Evolutionary conservation across 805 yeast genomes (phyloP).

Genomic region (Wickerhamomyces pijperi): DNA sequence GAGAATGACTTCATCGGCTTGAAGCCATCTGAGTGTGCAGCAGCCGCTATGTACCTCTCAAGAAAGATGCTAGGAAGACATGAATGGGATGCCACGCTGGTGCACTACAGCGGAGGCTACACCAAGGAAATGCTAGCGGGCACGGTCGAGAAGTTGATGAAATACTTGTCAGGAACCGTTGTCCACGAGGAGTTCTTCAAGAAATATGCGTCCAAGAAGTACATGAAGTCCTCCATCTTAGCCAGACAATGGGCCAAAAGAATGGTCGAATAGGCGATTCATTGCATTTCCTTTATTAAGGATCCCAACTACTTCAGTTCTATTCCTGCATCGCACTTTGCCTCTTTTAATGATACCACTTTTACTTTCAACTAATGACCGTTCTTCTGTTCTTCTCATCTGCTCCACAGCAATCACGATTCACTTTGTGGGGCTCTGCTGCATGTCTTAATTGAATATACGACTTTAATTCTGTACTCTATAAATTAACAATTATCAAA

Average conservation of each 20-base stretch:
- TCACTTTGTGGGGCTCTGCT: too few species aligned
- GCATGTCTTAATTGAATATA: too few species aligned
- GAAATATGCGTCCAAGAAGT: conserved; percentile 81
- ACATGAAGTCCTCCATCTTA: conserved; percentile 71
- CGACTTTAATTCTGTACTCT: too few species aligned
- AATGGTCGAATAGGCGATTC: conserved; percentile 19
- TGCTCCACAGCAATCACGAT: too few species aligned
- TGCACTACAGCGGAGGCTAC: conserved; percentile 89
- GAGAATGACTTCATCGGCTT: conserved; percentile 66
- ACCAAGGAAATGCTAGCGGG: conserved; percentile 60
- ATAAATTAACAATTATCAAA: too few species aligned
- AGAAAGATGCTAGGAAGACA: conserved; percentile 55
- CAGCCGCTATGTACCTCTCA: conserved; percentile 79
- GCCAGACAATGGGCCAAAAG: conserved; percentile 79
- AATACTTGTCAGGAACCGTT: conserved; percentile 68
- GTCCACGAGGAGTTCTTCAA: conserved; percentile 86
- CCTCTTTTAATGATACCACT: neutral
- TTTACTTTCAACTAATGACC: neutral
- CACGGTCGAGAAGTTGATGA: conserved; percentile 62
- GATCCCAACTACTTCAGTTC: neutral
- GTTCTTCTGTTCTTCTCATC: too few species aligned
- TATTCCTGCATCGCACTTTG: neutral
- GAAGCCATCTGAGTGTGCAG: conserved; percentile 73
- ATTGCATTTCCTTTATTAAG: too few species aligned
- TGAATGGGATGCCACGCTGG: conserved; percentile 77